Evolutionary conservation across 1,139 yeast genomes (phyloP).

Genomic region (Debaryomyces robertsiae): DNA sequence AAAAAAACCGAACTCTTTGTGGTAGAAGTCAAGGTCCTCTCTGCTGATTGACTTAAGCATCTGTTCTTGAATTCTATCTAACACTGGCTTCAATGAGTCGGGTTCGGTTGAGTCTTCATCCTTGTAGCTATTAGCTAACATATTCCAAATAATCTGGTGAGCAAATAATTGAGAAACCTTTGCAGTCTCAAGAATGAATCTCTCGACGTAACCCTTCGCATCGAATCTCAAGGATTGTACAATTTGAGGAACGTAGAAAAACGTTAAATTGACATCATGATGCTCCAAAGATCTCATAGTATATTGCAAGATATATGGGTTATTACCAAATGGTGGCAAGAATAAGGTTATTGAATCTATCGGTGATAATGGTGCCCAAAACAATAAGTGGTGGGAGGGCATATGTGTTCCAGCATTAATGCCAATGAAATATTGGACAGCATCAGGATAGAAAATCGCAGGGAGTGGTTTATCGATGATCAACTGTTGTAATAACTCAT

Average conservation of each 20-base stretch:
- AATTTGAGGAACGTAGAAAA: constrained; percentile 97
- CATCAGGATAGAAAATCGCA: constrained; percentile 63
- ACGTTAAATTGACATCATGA: constrained; percentile 85
- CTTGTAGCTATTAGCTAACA: constrained; percentile 88
- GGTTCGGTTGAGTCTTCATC: constrained; percentile 86
- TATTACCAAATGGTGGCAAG: constrained; percentile 69
- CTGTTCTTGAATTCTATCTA: constrained; percentile 70
- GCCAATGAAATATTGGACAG: constrained; percentile 60
- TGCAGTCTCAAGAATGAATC: constrained; percentile 90
- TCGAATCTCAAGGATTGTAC: constrained; percentile 91
- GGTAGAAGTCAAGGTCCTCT: constrained; percentile 67
- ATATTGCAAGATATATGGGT: constrained; percentile 76
- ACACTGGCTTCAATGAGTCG: constrained; percentile 78
- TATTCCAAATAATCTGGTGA: constrained; percentile 98
- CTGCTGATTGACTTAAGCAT: constrained; percentile 66
- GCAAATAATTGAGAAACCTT: constrained; percentile 89
- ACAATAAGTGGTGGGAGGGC: constrained; percentile 53
- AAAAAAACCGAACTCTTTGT: constrained; percentile 86
- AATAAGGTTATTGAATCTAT: constrained; percentile 84
- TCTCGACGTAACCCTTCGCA: constrained; percentile 78
- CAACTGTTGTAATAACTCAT: constrained; percentile 48
- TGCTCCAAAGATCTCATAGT: constrained; percentile 88
- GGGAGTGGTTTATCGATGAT: constrained; percentile 60
- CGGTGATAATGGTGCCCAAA: constrained; percentile 81
- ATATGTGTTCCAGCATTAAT: constrained; percentile 42